Conservation (phyloP, 805 yeast genomes). For the Sungouiozyma ichnusensis region DNA sequence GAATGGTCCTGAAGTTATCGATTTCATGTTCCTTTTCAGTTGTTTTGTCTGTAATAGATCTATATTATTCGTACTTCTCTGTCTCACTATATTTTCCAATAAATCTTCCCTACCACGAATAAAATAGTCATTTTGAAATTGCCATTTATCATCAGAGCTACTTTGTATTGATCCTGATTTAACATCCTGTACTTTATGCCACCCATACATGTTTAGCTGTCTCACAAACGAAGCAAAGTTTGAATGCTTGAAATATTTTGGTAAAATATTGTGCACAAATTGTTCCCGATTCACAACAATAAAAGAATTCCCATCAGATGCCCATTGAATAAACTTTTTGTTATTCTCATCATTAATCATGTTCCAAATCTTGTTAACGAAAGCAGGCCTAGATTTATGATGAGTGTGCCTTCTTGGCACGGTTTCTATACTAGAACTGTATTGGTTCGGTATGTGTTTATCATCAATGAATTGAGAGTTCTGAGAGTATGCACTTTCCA, state of each 20-base stretch:
- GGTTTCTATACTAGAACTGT: background rate
- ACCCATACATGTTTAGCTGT: conserved; percentile 96
- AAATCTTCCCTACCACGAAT: conserved; percentile 70
- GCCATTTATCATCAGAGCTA: conserved; percentile 71
- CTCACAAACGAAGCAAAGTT: conserved; percentile 94
- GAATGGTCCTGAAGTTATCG: too few species aligned
- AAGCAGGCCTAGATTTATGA: conserved; percentile 64
- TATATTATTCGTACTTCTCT: conserved; percentile 29
- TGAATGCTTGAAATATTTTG: conserved; percentile 88
- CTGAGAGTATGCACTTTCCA: conserved; percentile 2
- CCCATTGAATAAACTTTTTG: conserved; percentile 69
- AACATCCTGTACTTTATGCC: conserved; percentile 96
- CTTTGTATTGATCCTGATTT: conserved; percentile 57
- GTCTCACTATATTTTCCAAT: conserved; percentile 75
- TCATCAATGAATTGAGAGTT: conserved; percentile 3
- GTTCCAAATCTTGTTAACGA: conserved; percentile 87
- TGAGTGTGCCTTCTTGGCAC: conserved; percentile 9
- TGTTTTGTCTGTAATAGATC: too few species aligned
- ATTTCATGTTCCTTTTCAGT: too few species aligned
- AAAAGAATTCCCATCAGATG: conserved; percentile 74
- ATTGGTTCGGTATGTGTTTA: conserved; percentile 1
- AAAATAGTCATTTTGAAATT: conserved; percentile 78
- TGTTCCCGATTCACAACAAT: conserved; percentile 72
- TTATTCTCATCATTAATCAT: conserved; percentile 83
- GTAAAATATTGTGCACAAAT: conserved; percentile 75